A percentile compares a stretch with the other conserved stretches of the same genome.
These are phyloP conservation scores for Colletotrichum viniferum DNA, from an alignment of 2,329 filamentous ascomycete species.

Conservation along the genomic window DNA sequence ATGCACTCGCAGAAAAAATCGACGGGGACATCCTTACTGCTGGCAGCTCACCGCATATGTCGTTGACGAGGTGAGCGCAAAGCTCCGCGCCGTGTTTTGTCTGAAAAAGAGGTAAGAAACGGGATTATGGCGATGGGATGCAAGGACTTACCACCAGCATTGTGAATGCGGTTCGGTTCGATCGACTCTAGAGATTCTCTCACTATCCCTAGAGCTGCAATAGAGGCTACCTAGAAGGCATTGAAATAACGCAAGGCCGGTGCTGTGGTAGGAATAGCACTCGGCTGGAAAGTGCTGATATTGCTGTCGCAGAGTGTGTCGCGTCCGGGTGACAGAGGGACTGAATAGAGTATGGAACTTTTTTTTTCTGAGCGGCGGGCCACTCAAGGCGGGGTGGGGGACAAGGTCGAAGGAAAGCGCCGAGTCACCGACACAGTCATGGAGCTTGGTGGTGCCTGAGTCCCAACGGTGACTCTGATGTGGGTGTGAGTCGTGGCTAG, in stretches of 20 bases:
- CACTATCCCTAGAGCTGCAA: slow-evolving; percentile 79
- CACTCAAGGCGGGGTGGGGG: slow-evolving; percentile 20
- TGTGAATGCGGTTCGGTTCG: slow-evolving; percentile 39
- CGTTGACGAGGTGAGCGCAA: slow-evolving; percentile 85
- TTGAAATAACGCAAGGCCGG: slow-evolving; percentile 44
- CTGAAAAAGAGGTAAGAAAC: slow-evolving; percentile 36
- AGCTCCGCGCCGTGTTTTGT: slow-evolving; percentile 83
- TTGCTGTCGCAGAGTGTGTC: neutral
- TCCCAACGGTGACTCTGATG: neutral
- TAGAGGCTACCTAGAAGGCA: slow-evolving; percentile 71
- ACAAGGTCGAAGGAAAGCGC: slow-evolving; percentile 14
- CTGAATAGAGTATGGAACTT: slow-evolving; percentile 11
- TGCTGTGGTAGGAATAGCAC: neutral
- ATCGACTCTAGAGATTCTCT: slow-evolving; percentile 77
- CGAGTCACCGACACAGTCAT: slow-evolving; percentile 19
- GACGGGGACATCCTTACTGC: slow-evolving; percentile 66
- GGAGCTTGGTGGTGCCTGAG: neutral
- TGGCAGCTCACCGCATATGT: slow-evolving; percentile 89
- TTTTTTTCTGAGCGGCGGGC: slow-evolving; percentile 18
- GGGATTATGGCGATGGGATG: neutral
- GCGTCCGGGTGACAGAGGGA: neutral
- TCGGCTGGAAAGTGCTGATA: slow-evolving; percentile 4
- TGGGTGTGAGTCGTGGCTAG: slow-evolving; percentile 3
- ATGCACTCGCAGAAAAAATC: neutral
- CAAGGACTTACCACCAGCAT: slow-evolving; percentile 54